Conservation (phyloP, 495 filamentous ascomycete species). For the Apiosordaria backusii region DNA sequence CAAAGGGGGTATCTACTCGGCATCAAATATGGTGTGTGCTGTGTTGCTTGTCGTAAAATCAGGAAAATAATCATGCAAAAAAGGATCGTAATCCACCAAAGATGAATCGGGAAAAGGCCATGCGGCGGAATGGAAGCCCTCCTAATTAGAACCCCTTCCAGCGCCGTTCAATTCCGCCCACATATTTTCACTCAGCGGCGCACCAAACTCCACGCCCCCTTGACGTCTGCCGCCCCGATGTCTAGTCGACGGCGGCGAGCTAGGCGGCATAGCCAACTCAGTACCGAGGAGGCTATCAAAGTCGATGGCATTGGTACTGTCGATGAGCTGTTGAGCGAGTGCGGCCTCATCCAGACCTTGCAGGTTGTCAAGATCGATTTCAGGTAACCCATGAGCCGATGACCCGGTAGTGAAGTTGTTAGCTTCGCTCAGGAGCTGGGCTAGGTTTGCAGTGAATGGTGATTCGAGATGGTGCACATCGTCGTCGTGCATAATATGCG, state of each 20-base stretch:
- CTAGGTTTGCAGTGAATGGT: conserved; percentile 59
- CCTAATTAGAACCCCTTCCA: background rate
- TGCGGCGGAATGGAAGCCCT: background rate
- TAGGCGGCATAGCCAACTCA: conserved; percentile 48
- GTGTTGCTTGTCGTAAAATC: background rate
- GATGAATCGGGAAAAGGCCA: background rate
- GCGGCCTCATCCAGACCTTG: conserved; percentile 41
- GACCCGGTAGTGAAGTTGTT: conserved; percentile 43
- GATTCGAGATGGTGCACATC: conserved; percentile 38
- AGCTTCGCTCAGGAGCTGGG: conserved; percentile 55
- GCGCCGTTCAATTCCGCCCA: conserved; percentile 5
- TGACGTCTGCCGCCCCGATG: conserved; percentile 10
- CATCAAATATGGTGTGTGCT: background rate
- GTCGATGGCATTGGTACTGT: conserved; percentile 32
- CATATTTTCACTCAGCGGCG: conserved; percentile 19
- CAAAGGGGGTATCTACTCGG: background rate
- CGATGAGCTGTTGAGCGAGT: conserved; percentile 23
- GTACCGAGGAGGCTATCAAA: conserved; percentile 46
- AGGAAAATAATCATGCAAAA: background rate
- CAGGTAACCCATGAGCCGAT: conserved; percentile 32
- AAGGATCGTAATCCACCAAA: background rate
- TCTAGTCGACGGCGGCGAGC: conserved; percentile 47
- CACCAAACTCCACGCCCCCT: conserved; percentile 25
- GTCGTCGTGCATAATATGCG: conserved; percentile 31
- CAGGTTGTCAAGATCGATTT: conserved; percentile 39